Percentiles rank a stretch among this genome's conserved stretches.
Conservation (phyloP, 2,329 filamentous ascomycete genomes). For the Diaporthe sp. region DNA sequence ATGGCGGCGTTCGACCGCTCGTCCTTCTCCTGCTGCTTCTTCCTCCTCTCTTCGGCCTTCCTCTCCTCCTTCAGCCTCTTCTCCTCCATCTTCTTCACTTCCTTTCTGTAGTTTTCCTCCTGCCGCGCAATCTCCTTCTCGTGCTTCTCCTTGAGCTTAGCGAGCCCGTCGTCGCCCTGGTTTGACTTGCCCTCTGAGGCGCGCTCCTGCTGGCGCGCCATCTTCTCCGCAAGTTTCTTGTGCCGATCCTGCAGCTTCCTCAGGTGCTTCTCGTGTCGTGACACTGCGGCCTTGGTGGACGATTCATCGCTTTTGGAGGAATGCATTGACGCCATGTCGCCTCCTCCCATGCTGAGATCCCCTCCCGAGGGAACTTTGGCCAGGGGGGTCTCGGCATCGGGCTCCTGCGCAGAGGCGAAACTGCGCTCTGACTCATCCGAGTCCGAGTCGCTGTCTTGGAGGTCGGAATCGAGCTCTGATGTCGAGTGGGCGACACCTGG, state of each 20-base stretch:
- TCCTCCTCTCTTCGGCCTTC: slow-evolving; percentile 67
- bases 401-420: slow-evolving; percentile 64
- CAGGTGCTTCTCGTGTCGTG: slow-evolving; percentile 74
- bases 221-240: slow-evolving; percentile 73
- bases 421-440: slow-evolving; percentile 60
- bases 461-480: slow-evolving; percentile 49
- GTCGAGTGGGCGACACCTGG: slow-evolving; percentile 50
- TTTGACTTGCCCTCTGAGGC: slow-evolving; percentile 52
- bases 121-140: slow-evolving; percentile 75
- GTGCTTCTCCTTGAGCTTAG: slow-evolving; percentile 75
- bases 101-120: slow-evolving; percentile 75
- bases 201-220: slow-evolving; percentile 68
- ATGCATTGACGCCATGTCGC: slow-evolving; percentile 45
- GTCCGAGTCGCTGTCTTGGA: slow-evolving; percentile 51
- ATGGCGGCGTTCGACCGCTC: slow-evolving; percentile 63
- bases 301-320: slow-evolving; percentile 59
- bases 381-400: slow-evolving; percentile 48
- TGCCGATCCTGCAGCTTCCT: slow-evolving; percentile 73
- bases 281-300: slow-evolving; percentile 45
- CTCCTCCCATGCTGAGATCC: not conserved
- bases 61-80: slow-evolving; percentile 73
- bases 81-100: slow-evolving; percentile 75
- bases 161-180: slow-evolving; percentile 57
- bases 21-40: slow-evolving; percentile 68
- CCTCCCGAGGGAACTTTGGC: slow-evolving; percentile 22